Base-by-base conservation (phyloP, 768 basidiomycete species). In the Podaxis rugospora region DNA sequence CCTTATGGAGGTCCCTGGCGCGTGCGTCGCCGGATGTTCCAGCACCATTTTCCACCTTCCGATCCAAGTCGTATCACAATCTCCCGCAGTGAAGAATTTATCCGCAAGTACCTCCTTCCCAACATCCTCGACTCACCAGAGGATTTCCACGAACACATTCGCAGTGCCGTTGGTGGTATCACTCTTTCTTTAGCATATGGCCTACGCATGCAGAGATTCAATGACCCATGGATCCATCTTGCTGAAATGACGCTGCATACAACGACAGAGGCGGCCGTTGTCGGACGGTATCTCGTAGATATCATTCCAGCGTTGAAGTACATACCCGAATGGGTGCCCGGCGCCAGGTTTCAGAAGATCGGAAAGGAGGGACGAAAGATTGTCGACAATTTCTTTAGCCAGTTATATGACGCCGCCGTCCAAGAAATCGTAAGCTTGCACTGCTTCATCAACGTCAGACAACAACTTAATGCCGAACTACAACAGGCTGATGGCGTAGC, bases 1-100 rank as follows among this genome's bases (percentile, higher is more conserved):
- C 70, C 69, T 2, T 81, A 81, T 51, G 76, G 76, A 23, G 67
- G 71, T 37, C 28, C 52, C 18, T 81, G 81, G 81, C 75, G 71
- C 49, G 69, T 69, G 5, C 74, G 75, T 25, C 73, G 82, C 11
- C 70, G 74, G 14, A 49, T 75, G n/a, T 79, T 82, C 64, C 72
- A 75, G 47, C 66, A 75, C 42, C 73, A 80, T 55, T 77, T 81
- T 59, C 72, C 76, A 54, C 64, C 69, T 1, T 65, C 67, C 23
- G 74, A 76, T 59, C 40, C 46, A 18, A 50, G 28, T 36, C 46
- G 32, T 27, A 37, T 50, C 10, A 35, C 51, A 4, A 37, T 57
- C 11, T 49, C 44, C 21, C 56, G 51, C 13, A 13, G 32, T 5
- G 56, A 57, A 49, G 59, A 65, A 21, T 63, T 54, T 18, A 55